A percentile compares a stretch with the other conserved stretches of the same genome.
These are phyloP conservation scores for Phialophora verrucosa DNA, from an alignment of 2,329 filamentous ascomycete species.

Conservation along the genomic window DNA sequence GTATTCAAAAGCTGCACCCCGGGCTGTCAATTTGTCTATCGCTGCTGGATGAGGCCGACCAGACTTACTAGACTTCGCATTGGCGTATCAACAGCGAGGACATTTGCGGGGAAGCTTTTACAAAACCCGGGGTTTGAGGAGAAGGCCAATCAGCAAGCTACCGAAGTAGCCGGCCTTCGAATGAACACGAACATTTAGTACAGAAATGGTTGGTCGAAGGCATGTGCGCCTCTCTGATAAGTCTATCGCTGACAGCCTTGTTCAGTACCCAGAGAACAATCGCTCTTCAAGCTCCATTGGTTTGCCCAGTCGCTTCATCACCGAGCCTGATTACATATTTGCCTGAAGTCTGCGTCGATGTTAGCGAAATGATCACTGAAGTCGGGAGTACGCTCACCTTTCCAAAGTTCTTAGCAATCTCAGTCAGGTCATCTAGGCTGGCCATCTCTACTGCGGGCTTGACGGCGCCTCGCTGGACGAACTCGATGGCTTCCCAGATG, in stretches of 20 bases:
- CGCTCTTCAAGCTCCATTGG: not conserved
- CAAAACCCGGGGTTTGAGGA: not conserved
- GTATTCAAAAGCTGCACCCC: conserved; percentile 4
- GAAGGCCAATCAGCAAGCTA: conserved; percentile 7
- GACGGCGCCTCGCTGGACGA: conserved; percentile 37
- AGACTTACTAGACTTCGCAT: not conserved
- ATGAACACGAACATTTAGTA: not conserved
- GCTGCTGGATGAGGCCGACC: conserved; percentile 8
- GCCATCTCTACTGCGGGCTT: conserved; percentile 37
- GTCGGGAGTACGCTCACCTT: conserved; percentile 21
- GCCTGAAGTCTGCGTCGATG: conserved; percentile 16
- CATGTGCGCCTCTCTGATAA: not conserved
- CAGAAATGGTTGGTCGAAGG: conserved; percentile 6
- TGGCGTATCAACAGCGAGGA: conserved; percentile 4
- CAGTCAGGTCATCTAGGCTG: conserved; percentile 29
- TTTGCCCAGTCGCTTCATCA: conserved; percentile 11
- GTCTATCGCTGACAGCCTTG: not conserved
- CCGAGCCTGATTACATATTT: conserved; percentile 28
- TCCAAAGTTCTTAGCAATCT: conserved; percentile 29
- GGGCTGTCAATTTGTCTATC: not conserved
- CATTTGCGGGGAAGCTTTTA: conserved; percentile 17
- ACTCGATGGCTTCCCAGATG: conserved; percentile 35
- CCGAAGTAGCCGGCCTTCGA: not conserved
- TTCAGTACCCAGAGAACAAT: not conserved
- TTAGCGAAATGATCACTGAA: not conserved